These are phyloP conservation scores for Beauveria asiatica DNA, from an alignment of 2,329 filamentous ascomycete species.

Conservation along the genomic window DNA sequence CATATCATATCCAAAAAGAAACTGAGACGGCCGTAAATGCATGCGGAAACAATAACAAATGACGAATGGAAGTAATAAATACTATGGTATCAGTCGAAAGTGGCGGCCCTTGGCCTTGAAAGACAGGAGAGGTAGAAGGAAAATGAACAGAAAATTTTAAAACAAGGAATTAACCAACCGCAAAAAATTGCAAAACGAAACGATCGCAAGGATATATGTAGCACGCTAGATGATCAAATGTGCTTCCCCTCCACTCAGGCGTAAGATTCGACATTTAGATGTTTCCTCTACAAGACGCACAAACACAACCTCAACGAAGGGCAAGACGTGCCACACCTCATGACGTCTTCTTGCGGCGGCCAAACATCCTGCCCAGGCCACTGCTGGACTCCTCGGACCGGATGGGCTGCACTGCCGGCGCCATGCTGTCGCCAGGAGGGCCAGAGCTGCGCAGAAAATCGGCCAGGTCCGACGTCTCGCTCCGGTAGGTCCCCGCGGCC, in stretches of 20 bases:
- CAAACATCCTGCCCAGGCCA: conserved; percentile 40
- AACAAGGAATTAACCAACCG: too few relatives aligned
- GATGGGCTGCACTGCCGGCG: conserved; percentile 19
- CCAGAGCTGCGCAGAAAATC: conserved; percentile 63
- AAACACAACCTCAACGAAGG: background rate
- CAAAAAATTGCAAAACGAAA: background rate
- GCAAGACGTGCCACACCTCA: background rate
- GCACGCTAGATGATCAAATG: conserved; percentile 1
- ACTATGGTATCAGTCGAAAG: conserved; percentile 3
- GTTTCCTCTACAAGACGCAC: background rate
- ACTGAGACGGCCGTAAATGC: background rate
- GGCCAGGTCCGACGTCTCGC: conserved; percentile 59
- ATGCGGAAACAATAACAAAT: background rate
- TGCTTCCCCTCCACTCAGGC: background rate
- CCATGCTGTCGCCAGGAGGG: conserved; percentile 41
- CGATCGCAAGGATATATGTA: background rate
- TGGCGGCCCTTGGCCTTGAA: background rate
- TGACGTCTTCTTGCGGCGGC: conserved; percentile 40
- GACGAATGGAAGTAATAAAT: background rate
- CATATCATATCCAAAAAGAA: background rate
- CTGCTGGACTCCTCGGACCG: conserved; percentile 29
- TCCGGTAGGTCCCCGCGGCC: conserved; percentile 30
- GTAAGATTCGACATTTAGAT: background rate
- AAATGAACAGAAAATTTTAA: background rate
- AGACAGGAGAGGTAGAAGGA: background rate